Conservation (phyloP, 1,139 yeast genomes). For the Blastobotrys indianensis region DNA sequence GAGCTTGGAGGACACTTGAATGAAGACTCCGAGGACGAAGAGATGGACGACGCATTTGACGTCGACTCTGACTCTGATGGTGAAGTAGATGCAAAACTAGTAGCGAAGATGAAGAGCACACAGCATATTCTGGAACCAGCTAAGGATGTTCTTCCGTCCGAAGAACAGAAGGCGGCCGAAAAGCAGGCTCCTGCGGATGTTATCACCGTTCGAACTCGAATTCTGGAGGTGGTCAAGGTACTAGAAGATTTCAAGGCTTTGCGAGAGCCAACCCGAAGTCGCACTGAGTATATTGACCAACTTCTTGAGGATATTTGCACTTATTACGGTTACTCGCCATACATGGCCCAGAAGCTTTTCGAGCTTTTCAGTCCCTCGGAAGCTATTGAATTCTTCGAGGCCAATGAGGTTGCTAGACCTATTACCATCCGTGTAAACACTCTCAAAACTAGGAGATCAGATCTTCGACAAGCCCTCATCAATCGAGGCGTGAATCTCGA, state of each 20-base stretch:
- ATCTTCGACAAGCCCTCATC: slow-evolving; percentile 88
- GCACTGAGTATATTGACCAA: slow-evolving; percentile 75
- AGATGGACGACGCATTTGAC: slow-evolving; percentile 26
- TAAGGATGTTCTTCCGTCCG: slow-evolving; percentile 34
- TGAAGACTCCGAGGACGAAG: slow-evolving; percentile 26
- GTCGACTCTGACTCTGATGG: slow-evolving; percentile 12
- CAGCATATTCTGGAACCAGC: neutral
- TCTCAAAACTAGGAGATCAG: slow-evolving; percentile 88
- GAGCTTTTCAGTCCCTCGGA: slow-evolving; percentile 89
- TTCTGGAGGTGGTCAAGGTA: slow-evolving; percentile 94
- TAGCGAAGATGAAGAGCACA: slow-evolving; percentile 18
- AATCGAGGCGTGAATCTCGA: slow-evolving; percentile 96
- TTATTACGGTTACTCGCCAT: slow-evolving; percentile 95
- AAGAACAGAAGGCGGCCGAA: slow-evolving; percentile 59
- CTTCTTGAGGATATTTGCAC: slow-evolving; percentile 79
- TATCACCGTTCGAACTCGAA: slow-evolving; percentile 81
- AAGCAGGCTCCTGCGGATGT: slow-evolving; percentile 58
- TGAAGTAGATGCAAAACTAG: neutral
- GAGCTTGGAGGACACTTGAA: slow-evolving; percentile 20
- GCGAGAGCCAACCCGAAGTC: slow-evolving; percentile 80
- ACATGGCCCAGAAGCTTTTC: slow-evolving; percentile 88
- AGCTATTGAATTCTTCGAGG: slow-evolving; percentile 97
- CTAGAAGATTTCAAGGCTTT: slow-evolving; percentile 81
- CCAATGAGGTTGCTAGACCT: slow-evolving; percentile 95
- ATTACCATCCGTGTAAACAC: slow-evolving; percentile 96